Evolutionary conservation across 225 moss, liverwort and hornwort genomes (phyloP), one percentile per base, ranked within the genome.

Genomic region (Pleurozium schreberi): DNA sequence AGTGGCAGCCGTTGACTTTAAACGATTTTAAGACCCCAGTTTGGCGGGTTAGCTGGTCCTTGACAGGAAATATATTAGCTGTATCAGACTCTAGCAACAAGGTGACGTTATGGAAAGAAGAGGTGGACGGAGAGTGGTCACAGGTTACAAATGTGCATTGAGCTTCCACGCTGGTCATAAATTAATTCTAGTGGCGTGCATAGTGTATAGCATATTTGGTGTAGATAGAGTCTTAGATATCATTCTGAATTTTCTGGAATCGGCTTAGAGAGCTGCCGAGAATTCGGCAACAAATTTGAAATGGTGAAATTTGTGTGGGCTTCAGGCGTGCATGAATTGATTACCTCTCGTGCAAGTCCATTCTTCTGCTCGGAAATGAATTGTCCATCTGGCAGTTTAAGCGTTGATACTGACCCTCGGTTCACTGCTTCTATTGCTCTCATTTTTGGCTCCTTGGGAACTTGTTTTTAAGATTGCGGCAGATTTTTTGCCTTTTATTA

Each of bases 31-130:
- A 96, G 87, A 95, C 95, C 57, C 96, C 96, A 59, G 96, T 96
- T 40, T 96, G 96, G 98, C 93, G 95, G 81, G 96, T 96, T 30
- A 96, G 95, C 95, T 96, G 96, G 98, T 96, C 96, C 12, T 73
- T 96, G 47, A 98, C 98, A 28, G 98, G 96, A n/a, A 98, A 98
- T 52, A 96, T 98, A 69, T 88, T 98, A 88, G 98, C 96, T 31
- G 96, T 95, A 42, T 94, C 96, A 20, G 98, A 98, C 84, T 94
- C 95, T 21, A 96, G 90, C 91, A 98, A 95, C 89, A 93, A 89
- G 88, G 96, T 98, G 71, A 95, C 96, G 15, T 91, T 98, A 85
- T 98, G 98, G 98, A 96, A 96, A 91, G 98, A 98, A 83, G 98
- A 96, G 52, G 98, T 98, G 68, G 96, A 98, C 85, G 98, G 98